Evolutionary conservation across 768 basidiomycete genomes (phyloP), one percentile per base, ranked within the genome.

Genomic region (Obba rivulosa): DNA sequence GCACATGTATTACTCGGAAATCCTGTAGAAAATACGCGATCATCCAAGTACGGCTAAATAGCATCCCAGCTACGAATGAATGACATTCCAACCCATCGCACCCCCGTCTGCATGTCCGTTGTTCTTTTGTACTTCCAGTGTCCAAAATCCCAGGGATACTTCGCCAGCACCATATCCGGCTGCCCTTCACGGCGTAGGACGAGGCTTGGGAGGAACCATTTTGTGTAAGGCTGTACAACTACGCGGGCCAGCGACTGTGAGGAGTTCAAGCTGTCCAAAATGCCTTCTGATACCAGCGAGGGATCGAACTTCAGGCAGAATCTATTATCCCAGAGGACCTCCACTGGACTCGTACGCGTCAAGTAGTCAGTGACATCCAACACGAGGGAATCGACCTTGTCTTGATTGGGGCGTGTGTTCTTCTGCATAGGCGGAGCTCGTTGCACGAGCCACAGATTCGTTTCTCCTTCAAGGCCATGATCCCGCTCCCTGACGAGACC

Each of bases 251-350:
- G 31, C 5, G 53, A 51, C 13, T 43, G 48, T 41, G 50, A 34
- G 18, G 14, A 24, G 5, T 53, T 18, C 34, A 79, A 45, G 28
- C 56, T 56, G 17, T 51, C 45, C n/a, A 56, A 49, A 3, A 84
- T 31, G 8, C 61, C 40, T 2, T 46, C 18, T 2, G 82, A 80
- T 18, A 81, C 70, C 36, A 56, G 66, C 28, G 56, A 54, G 13
- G 78, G 56, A 48, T 76, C 51, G 54, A 87, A 69, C 17, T 56
- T 58, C 37, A 89, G 43, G 3, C 79, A 56, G 62, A 85, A 90
- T 5, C 87, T 80, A 54, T 72, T 71, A 61, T 90, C 87, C 58
- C 78, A 87, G 23, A 88, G 65, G 11, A 81, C 42, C 20, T 75
- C 66, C 13, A 73, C 9, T 31, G 41, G 42, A 50, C 54, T 59